Base-by-base conservation (phyloP, 345 rosid species). In the Rhizophora mangle region DNA sequence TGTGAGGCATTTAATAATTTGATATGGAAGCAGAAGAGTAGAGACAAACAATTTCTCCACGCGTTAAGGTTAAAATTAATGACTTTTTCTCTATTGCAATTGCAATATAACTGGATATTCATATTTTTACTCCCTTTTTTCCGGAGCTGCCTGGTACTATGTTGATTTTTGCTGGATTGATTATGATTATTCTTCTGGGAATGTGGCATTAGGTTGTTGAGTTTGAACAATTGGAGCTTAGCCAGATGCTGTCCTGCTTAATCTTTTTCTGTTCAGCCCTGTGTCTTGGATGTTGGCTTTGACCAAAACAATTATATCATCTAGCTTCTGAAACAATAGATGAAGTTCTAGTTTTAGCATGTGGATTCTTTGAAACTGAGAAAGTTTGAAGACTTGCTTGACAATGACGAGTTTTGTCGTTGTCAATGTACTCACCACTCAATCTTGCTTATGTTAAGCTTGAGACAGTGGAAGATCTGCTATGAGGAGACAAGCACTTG, bases 1-100 rank as follows among this genome's bases (percentile, higher is more conserved):
- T n/a, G n/a, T 49, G 60, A 32, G 7, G 32, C 57, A 60, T 54
- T 18, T 27, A 34, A 57, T 72, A 57, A 59, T n/a, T 32, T 72
- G 72, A 71, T 53, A 53, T 56, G 63, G 60, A 74, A 68, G 53
- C 63, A 52, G 54, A 73, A 70, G 70, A 62, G 66, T 62, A 62
- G 78, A 47, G 26, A 46, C 70, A 56, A 69, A 58, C 67, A 22
- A 62, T 22, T 47, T 30, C 47, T 63, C 64, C 37, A 16, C 63
- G 21, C n/a, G 7, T 5, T 64, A 24, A 62, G 67, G 73, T 74
- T 55, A 16, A 37, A 60, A 7, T 47, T 30, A 32, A 16, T 13
- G 58, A 57, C 11, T 31, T 61, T 31, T 64, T 72, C 69, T 26
- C 15, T 32, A n/a, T 20, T 46, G 37, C 8, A 6, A 64, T 15